Evolutionary conservation across 2,329 filamentous ascomycete species (phyloP).

Genomic region (Trichoderma koningiopsis): DNA sequence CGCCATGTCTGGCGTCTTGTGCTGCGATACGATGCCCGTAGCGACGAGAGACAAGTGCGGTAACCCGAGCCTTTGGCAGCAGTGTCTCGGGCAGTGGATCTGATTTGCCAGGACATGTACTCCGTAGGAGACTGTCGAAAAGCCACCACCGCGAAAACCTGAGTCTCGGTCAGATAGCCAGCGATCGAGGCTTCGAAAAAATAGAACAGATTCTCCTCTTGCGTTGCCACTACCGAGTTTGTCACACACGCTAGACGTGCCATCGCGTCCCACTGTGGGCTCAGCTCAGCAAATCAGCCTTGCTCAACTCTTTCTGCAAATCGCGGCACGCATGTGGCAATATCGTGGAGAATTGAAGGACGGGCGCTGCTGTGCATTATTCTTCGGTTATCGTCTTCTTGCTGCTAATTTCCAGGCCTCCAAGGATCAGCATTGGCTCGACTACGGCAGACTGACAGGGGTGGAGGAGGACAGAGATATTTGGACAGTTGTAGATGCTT

Average conservation of each 20-base stretch:
- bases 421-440: neutral
- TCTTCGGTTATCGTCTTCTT: slow-evolving; percentile 19
- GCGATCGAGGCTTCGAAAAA: neutral
- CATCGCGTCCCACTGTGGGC: neutral
- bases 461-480: neutral
- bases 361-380: slow-evolving; percentile 12
- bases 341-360: slow-evolving; percentile 14
- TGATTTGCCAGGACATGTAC: neutral
- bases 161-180: neutral
- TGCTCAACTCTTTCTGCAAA: slow-evolving; percentile 3
- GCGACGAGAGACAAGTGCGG: neutral
- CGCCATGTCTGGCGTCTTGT: neutral
- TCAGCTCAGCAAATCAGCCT: slow-evolving; percentile 4
- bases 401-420: slow-evolving; percentile 9
- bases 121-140: neutral
- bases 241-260: slow-evolving; percentile 14
- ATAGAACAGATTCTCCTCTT: neutral
- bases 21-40: neutral
- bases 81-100: neutral
- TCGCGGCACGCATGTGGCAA: slow-evolving; percentile 13
- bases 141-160: neutral
- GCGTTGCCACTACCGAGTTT: neutral
- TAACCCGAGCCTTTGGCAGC: neutral
- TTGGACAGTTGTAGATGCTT: neutral
- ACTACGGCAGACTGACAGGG: neutral